Evolutionary conservation across 1,139 yeast species (phyloP), one percentile per base, ranked within the genome.

Genomic region (Blastobotrys apis): DNA sequence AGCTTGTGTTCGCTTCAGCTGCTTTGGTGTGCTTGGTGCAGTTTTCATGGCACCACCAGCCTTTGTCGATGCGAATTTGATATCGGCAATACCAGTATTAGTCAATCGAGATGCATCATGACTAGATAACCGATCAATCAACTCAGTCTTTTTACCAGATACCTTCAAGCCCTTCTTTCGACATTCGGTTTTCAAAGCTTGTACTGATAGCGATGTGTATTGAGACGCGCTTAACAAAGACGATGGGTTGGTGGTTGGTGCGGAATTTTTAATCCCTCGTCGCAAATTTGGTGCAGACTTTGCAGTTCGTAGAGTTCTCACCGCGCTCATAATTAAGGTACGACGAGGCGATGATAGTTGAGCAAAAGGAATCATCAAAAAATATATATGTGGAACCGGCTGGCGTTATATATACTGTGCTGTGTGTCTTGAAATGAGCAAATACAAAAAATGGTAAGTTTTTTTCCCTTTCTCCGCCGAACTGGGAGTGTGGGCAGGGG

Each of bases 141-240:
- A 61, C 35, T 78, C 81, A 10, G 72, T 59, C 55, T 79, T 80
- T 43, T 69, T 70, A 10, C 85, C 85, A 22, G 75, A 64, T 0
- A 77, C 72, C 52, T 74, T 76, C 48, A 79, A 60, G 0, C 82
- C 82, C 49, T 80, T 71, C 45, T 65, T 66, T 45, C 72, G 72
- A 57, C 83, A 78, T 56, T 78, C 83, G 43, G 59, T 58, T 54
- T 75, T 75, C 50, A 79, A 67, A 1, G 73, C 67, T 43, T 71
- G 70, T 37, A 77, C 63, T 35, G 75, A 73, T 73, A 76, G 69
- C 48, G 59, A 51, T 26, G 59, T 48, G 50, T 59, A 63, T 41
- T 58, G 60, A 12, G 60, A 48, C n/a, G 53, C 43, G 19, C 57
- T 50, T 12, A 64, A 55, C 33, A 64, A 49, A 29, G 57, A 54